These are phyloP conservation scores for Huiozyma naganishii DNA, from an alignment of 805 yeast species.

Conservation along the genomic window DNA sequence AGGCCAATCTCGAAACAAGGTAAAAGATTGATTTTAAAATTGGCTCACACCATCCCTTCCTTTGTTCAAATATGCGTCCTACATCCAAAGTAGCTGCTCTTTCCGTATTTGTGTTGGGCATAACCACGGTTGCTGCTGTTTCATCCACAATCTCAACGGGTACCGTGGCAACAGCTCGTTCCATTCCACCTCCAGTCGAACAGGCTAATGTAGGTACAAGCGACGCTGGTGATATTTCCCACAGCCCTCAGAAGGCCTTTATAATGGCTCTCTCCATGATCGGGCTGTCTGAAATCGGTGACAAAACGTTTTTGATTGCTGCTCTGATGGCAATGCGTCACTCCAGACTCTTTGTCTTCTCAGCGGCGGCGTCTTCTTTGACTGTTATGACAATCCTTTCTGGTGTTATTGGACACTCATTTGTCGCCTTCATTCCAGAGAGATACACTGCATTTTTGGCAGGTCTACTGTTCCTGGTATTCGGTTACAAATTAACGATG, in stretches of 20 bases:
- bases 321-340: constrained; percentile 97
- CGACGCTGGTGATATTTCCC: constrained; percentile 1
- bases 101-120: too few species aligned
- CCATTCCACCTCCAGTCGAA: too few species aligned
- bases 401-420: constrained; percentile 83
- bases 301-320: constrained; percentile 91
- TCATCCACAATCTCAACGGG: too few species aligned
- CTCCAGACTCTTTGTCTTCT: constrained; percentile 72
- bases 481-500: constrained; percentile 61
- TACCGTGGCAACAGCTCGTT: too few species aligned
- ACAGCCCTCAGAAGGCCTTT: constrained; percentile 34
- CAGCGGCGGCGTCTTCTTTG: constrained; percentile 77
- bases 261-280: constrained; percentile 84
- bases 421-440: constrained; percentile 75
- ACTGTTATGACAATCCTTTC: constrained; percentile 86
- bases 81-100: too few species aligned
- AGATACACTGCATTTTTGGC: constrained; percentile 75
- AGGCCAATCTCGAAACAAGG: too few species aligned
- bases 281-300: constrained; percentile 91
- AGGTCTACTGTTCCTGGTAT: constrained; percentile 66
- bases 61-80: too few species aligned
- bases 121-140: too few species aligned
- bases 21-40: too few species aligned
- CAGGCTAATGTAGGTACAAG: too few species aligned
- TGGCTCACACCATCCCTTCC: too few species aligned